A percentile compares a stretch with the other conserved stretches of the same genome.
These are phyloP conservation scores for Artemisia argyi DNA, from an alignment of 129 eudicot genomes.

Conservation along the genomic window DNA sequence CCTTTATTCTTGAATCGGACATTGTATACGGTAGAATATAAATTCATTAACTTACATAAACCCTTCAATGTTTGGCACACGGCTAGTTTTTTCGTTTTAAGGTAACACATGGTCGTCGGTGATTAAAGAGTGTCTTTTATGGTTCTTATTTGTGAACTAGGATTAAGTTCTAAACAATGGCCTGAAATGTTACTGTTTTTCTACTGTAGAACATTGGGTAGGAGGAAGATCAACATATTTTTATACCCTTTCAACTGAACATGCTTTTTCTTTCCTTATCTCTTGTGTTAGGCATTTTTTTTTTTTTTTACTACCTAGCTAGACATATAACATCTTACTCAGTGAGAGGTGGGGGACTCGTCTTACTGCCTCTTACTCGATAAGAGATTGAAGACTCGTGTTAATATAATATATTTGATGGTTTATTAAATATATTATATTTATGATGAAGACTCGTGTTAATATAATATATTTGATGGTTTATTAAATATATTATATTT, in stretches of 20 bases:
- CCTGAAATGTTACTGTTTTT: not conserved
- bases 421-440: too few relatives aligned
- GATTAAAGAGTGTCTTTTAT: slow-evolving; percentile 7
- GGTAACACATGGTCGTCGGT: slow-evolving; percentile 10
- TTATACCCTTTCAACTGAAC: not conserved
- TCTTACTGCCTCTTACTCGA: too few relatives aligned
- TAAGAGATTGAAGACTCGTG: too few relatives aligned
- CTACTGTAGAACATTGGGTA: not conserved
- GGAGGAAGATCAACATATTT: not conserved
- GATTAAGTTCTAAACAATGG: not conserved
- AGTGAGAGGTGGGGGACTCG: too few relatives aligned
- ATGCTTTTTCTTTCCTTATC: too few relatives aligned
- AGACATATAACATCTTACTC: too few relatives aligned
- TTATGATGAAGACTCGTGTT: too few relatives aligned
- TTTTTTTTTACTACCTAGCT: too few relatives aligned
- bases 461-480: too few relatives aligned
- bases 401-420: too few relatives aligned
- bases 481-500: too few relatives aligned
- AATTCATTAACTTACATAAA: slow-evolving; percentile 17
- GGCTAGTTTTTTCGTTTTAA: not conserved
- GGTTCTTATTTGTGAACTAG: slow-evolving; percentile 4
- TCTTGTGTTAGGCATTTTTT: too few relatives aligned
- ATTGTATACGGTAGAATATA: slow-evolving; percentile 5
- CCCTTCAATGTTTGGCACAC: not conserved
- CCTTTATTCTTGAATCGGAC: slow-evolving; percentile 22